Evolutionary conservation across 768 basidiomycete genomes (phyloP), one percentile per base, ranked within the genome.

Genomic region (Tremella mesenterica): DNA sequence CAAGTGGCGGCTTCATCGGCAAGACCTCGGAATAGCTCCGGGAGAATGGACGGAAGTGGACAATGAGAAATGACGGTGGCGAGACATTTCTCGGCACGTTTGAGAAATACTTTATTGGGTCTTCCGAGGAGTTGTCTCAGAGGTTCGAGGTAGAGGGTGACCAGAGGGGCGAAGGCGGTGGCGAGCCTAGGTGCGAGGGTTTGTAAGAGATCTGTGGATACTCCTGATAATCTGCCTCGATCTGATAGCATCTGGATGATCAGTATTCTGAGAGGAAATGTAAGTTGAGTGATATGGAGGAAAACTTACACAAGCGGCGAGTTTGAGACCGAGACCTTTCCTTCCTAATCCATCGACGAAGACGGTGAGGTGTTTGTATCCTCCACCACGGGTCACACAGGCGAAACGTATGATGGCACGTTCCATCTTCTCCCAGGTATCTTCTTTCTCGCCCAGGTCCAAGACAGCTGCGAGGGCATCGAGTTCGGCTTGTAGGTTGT

Each of bases 401-500:
- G 75, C 70, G 52, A 76, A 76, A 8, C 76, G 67, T 45, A 74
- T 73, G 34, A 76, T 55, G 1, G 69, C 75, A 46, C 64, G 63
- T 60, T 76, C 75, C 33, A 76, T 65, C 56, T 72, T 73, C 53
- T 75, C 75, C 76, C 76, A 76, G 5, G 74, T 75, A 53, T 76
- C 73, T 52, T 76, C 76, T 13, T 66, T 71, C 61, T 76, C 76
- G 27, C 64, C 64, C 14, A 70, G 62, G 2, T 51, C 63, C 14
- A 76, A 61, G 0, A 61, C 64, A 10, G 56, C 51, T 4, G 54
- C 53, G 4, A 76, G 56, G 14, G 57, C 52, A 13, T 72, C 69
- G 14, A 73, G 60, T 44, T 76, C 75, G 16, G 45, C 43, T 44
- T 58, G 57, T 2, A 76, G 54, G 27, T 73, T 63, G 43, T 65